These are phyloP conservation scores for Albizia julibrissin DNA, from an alignment of 306 rosid genomes.

Conservation along the genomic window DNA sequence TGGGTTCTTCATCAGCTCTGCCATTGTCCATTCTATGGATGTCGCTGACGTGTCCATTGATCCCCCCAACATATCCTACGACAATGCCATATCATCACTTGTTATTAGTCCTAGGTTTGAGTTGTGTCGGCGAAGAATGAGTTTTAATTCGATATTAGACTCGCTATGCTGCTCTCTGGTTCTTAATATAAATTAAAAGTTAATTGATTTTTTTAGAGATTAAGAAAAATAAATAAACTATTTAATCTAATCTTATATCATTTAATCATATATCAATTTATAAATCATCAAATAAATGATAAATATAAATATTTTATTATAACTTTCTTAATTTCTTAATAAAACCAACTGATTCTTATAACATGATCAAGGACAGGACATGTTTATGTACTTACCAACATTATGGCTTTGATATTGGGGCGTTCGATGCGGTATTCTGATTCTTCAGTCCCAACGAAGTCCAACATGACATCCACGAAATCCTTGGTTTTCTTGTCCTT, in stretches of 20 bases:
- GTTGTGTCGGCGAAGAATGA: not conserved
- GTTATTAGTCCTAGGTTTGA: not conserved
- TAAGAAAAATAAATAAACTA: too few relatives aligned
- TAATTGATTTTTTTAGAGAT: too few relatives aligned
- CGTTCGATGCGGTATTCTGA: slow-evolving; percentile 58
- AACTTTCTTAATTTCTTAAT: too few relatives aligned
- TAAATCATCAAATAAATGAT: too few relatives aligned
- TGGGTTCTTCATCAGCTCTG: slow-evolving; percentile 59
- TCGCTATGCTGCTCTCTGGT: too few relatives aligned
- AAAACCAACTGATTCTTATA: too few relatives aligned
- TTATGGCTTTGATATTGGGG: slow-evolving; percentile 59
- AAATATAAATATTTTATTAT: too few relatives aligned
- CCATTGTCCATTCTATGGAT: slow-evolving; percentile 54
- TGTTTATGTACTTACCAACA: slow-evolving; percentile 41
- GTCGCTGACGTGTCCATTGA: slow-evolving; percentile 62
- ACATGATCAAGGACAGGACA: too few relatives aligned
- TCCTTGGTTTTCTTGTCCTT: slow-evolving; percentile 44
- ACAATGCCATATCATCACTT: not conserved
- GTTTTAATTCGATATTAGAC: not conserved
- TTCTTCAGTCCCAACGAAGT: slow-evolving; percentile 46
- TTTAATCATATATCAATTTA: too few relatives aligned
- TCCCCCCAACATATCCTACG: slow-evolving; percentile 58
- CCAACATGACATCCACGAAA: slow-evolving; percentile 68
- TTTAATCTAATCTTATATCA: too few relatives aligned
- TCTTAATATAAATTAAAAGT: too few relatives aligned